Conservation (phyloP, 768 basidiomycete species). For the Naematelia aurantialba region DNA sequence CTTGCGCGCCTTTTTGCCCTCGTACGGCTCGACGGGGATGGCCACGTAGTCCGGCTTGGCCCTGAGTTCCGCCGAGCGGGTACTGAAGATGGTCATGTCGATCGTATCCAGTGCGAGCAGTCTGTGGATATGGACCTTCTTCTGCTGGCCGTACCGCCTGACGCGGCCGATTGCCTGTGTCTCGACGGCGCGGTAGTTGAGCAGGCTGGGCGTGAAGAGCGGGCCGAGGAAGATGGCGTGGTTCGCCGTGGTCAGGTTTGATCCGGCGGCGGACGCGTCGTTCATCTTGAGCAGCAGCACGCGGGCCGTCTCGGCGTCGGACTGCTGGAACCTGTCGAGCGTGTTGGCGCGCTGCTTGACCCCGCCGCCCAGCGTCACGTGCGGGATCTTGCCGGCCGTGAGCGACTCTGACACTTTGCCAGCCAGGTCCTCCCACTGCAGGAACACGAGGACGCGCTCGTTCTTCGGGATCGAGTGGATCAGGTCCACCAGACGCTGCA, state of each 20-base stretch:
- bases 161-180: slow-evolving; percentile 51
- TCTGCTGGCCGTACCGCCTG: slow-evolving; percentile 74
- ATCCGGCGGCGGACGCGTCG: slow-evolving; percentile 61
- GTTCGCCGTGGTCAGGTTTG: slow-evolving; percentile 84
- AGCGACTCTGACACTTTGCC: slow-evolving; percentile 84
- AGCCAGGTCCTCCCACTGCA: slow-evolving; percentile 93
- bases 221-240: slow-evolving; percentile 94
- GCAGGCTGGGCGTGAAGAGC: slow-evolving; percentile 75
- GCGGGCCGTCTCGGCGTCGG: slow-evolving; percentile 58
- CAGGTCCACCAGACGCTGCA: slow-evolving; percentile 62
- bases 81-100: slow-evolving; percentile 71
- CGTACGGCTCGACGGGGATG: slow-evolving; percentile 24
- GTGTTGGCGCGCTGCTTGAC: slow-evolving; percentile 74
- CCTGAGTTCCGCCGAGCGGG: slow-evolving; percentile 20
- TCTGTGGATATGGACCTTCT: slow-evolving; percentile 69
- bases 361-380: slow-evolving; percentile 75
- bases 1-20: slow-evolving; percentile 14
- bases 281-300: slow-evolving; percentile 86
- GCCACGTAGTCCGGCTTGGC: slow-evolving; percentile 33
- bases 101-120: slow-evolving; percentile 84
- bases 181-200: slow-evolving; percentile 73
- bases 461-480: slow-evolving; percentile 71
- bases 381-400: slow-evolving; percentile 64
- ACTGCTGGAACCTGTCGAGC: slow-evolving; percentile 79
- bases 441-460: slow-evolving; percentile 84